Conservation (phyloP, 2,329 filamentous ascomycete species). For the Aspergillus phoenicis region DNA sequence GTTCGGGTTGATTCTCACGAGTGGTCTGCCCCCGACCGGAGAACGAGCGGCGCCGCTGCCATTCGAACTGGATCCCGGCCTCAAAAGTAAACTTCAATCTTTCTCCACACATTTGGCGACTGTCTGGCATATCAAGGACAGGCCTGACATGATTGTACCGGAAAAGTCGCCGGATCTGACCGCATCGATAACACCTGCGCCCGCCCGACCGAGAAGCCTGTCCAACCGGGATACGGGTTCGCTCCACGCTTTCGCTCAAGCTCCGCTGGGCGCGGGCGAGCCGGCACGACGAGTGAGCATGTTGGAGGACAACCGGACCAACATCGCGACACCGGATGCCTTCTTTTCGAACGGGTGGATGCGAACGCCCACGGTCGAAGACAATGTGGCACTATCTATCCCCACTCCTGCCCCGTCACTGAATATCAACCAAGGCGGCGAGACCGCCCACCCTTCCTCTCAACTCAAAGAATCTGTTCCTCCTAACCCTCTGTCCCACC, state of each 20-base stretch:
- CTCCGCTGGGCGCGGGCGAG: neutral
- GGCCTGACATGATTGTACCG: neutral
- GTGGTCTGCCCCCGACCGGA: constrained; percentile 30
- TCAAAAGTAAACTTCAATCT: constrained; percentile 32
- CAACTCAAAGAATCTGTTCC: constrained; percentile 21
- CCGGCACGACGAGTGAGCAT: constrained; percentile 6
- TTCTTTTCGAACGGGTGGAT: constrained; percentile 34
- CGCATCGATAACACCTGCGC: neutral
- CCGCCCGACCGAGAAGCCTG: constrained; percentile 12
- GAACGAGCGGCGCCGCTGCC: constrained; percentile 8
- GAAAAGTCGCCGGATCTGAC: neutral
- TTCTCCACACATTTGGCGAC: constrained; percentile 33
- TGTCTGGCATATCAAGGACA: constrained; percentile 29
- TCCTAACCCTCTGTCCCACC: constrained; percentile 10
- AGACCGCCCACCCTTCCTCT: constrained; percentile 22
- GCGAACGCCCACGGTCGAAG: constrained; percentile 29
- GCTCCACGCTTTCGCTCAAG: constrained; percentile 7
- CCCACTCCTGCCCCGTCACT: constrained; percentile 33
- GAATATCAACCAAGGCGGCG: constrained; percentile 24
- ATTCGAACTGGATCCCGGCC: constrained; percentile 28
- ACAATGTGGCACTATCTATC: constrained; percentile 28
- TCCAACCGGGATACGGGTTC: constrained; percentile 2
- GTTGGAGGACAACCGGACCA: constrained; percentile 15
- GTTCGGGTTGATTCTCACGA: constrained; percentile 44
- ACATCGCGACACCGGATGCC: constrained; percentile 21